Base-by-base conservation (phyloP, 305 asterid genomes). In the Nicotiana rustica region DNA sequence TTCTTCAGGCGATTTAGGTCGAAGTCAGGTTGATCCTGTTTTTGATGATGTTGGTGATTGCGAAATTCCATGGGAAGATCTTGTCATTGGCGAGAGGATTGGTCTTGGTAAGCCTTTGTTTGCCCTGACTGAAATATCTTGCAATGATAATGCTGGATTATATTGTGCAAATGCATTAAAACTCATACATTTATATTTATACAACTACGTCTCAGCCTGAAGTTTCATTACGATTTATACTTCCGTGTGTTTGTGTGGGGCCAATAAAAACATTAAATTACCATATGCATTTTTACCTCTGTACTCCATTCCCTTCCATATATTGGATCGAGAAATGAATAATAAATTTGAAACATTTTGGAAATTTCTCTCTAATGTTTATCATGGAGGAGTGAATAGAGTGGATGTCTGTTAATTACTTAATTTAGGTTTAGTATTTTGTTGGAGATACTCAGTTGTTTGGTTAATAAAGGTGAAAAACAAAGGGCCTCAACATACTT, bases 21-120 rank as follows among this genome's bases (percentile, higher is more conserved):
- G 83, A 29, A 87, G 85, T 80, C 83, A 80, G 83, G 89, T 85
- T 87, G 89, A 92, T 91, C 88, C 96, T 55, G 92, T 90, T 75
- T 93, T 94, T 85, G 99, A 95, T 89, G 99, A 93, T 86, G 99
- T 97, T 86, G 93, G 93, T 88, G 96, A 96, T 14, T 95, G 98
- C 87, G 99, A 97, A 89, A 97, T 97, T 84, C 95, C 93, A 78
- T 97, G 99, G 99, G 99, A 97, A 89, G 97, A 94, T 89, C 98
- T 97, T 86, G 98, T 87, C 67, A 90, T 97, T 75, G 99, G 98
- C 83, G 99, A 95, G 88, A 91, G 99, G 87, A 97, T 97, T 86
- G 99, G 99, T 80, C 92, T 97, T 89, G 99, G 99, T 97, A 94
- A 91, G 79, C 52, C 80, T 82, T 67, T 52, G 33, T 36, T 25